A percentile compares a stretch with the other conserved stretches of the same genome.
Conservation (phyloP, 2,329 filamentous ascomycete species). For the Hypoxylon rubiginosum region DNA sequence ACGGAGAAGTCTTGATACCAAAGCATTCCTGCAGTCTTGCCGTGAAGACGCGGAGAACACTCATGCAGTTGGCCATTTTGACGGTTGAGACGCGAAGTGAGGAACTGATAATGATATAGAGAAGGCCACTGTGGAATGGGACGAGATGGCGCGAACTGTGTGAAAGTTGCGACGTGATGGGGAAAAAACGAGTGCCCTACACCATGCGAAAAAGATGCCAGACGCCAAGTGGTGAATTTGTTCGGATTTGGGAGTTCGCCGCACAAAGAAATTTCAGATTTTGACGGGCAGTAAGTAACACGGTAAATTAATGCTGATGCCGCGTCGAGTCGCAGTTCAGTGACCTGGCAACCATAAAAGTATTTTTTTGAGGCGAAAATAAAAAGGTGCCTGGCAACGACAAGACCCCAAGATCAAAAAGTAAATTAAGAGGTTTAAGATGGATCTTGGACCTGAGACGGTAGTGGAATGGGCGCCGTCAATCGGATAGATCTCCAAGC, state of each 20-base stretch:
- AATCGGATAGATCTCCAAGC: neutral
- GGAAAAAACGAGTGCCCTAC: neutral
- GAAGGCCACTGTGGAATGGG: neutral
- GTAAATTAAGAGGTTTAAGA: neutral
- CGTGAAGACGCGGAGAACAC: conserved; percentile 41
- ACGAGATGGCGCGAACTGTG: neutral
- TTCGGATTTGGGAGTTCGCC: neutral
- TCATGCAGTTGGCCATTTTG: conserved; percentile 43
- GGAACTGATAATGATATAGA: neutral
- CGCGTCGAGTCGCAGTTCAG: neutral
- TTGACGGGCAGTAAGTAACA: neutral
- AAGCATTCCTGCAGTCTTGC: conserved; percentile 46
- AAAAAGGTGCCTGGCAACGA: neutral
- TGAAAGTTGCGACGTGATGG: neutral
- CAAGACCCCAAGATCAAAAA: neutral
- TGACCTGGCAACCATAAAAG: neutral
- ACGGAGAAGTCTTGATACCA: conserved; percentile 43
- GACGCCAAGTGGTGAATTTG: neutral
- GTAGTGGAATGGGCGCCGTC: neutral
- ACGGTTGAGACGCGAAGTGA: conserved; percentile 9
- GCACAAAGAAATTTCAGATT: neutral
- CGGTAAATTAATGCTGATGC: neutral
- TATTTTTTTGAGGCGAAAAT: neutral
- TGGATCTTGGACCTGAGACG: neutral
- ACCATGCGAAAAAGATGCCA: neutral